Base-by-base conservation (phyloP, 352 stramenopile species). In the Globisporangium yorkense region DNA sequence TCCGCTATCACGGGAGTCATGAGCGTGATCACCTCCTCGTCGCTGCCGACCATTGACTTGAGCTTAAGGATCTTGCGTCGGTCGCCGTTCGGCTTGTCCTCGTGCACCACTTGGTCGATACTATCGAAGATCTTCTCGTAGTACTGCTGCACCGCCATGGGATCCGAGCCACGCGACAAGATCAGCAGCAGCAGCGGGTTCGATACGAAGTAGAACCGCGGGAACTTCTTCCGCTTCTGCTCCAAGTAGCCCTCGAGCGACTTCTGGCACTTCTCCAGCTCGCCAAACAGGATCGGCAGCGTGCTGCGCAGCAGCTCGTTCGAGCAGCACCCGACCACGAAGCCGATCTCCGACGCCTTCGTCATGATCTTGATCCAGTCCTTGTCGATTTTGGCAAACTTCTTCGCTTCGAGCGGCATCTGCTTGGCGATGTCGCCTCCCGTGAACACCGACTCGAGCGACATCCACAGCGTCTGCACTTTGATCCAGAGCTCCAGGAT, bases 241-340 rank as follows among this genome's bases (percentile, higher is more conserved):
- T 96, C 88, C 51, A 97, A 63, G 68, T 97, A 97, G 0, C 88
- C 88, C 61, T 97, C 89, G 43, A 97, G 66, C 0, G 75, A 90
- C 66, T 97, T 97, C 47, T 97, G 89, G 60, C 89, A 97, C 63
- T 95, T 94, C 57, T 97, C 89, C 1, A 97, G 75, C 64, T 97
- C 89, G 4, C 77, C 75, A 59, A 93, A 96, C 8, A 97, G 70
- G 18, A 91, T 89, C 1, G 89, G 88, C 3, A 97, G 73, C 8
- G 84, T 96, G 39, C 69, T 93, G 5, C 80, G 81, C 13, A 97
- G 60, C 5, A 91, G 49, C 49, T 97, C 87, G 59, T 95, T 97
- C 5, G 77, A 77, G 62, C 86, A 96, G 57, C 79, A 92, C 0
- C 61, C 61, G 2, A 95, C 80, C 6, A 96, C 84, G 35, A 88